Conservation (phyloP, 2,329 filamentous ascomycete species). For the Aspergillus ochraceus region DNA sequence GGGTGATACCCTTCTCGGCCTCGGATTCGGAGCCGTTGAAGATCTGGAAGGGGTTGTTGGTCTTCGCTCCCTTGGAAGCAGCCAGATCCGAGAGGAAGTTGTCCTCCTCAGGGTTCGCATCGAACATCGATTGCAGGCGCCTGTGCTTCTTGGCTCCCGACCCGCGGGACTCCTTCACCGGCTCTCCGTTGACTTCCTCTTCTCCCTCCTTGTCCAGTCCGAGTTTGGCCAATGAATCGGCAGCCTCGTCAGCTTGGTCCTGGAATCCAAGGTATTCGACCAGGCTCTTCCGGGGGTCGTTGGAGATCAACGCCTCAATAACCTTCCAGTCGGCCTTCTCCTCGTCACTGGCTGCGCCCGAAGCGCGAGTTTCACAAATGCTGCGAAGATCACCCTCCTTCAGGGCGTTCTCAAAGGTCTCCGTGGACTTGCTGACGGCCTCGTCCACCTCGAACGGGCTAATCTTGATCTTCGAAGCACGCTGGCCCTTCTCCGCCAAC, state of each 20-base stretch:
- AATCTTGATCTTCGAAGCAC: slow-evolving; percentile 75
- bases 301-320: slow-evolving; percentile 81
- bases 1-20: slow-evolving; percentile 83
- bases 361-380: slow-evolving; percentile 78
- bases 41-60: slow-evolving; percentile 90
- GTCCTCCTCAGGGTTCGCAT: slow-evolving; percentile 69
- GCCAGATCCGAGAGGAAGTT: slow-evolving; percentile 84
- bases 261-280: slow-evolving; percentile 88
- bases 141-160: slow-evolving; percentile 57
- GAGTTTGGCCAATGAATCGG: slow-evolving; percentile 44
- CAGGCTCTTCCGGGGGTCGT: slow-evolving; percentile 81
- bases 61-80: slow-evolving; percentile 87
- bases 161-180: slow-evolving; percentile 51
- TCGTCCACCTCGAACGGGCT: slow-evolving; percentile 87
- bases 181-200: slow-evolving; percentile 44
- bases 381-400: slow-evolving; percentile 72
- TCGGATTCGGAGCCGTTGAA: slow-evolving; percentile 80
- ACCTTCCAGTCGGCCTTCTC: slow-evolving; percentile 97
- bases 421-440: slow-evolving; percentile 77
- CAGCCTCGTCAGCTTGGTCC: slow-evolving; percentile 55
- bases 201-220: slow-evolving; percentile 37
- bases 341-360: slow-evolving; percentile 75
- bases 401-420: slow-evolving; percentile 82
- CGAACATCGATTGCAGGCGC: slow-evolving; percentile 77
- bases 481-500: slow-evolving; percentile 61